Base-by-base conservation (phyloP, 441 rosid genomes). In the Arabidopsis hybrid region DNA sequence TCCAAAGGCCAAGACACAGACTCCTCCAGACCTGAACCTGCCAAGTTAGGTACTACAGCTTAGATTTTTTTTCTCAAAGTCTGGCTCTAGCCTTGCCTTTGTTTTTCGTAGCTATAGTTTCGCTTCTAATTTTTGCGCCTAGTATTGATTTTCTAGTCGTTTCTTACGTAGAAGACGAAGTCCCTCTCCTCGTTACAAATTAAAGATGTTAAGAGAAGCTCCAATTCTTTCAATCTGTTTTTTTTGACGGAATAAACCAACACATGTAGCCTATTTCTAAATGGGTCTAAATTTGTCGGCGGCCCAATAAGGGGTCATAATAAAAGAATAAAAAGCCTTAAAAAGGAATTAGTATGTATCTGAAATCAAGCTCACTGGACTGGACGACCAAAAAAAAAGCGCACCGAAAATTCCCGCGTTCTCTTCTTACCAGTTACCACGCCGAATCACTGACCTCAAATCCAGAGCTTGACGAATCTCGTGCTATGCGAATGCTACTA, bases 51-150 rank as follows among this genome's bases (percentile, higher is more conserved):
- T 42, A 43, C 26, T 34, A 39, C 8, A 38, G 67, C 46, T 50
- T 74, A 26, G 89, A 21, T 21, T 81, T 61, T 55, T 31, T 17
- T 39, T 42, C 38, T 53, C 69, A 62, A 32, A 32, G 36, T 17
- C 46, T 35, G 57, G 63, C 71, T 56, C 51, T 65, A 56, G 66
- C 12, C 26, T 47, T 38, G 36, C 32, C 43, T 73, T 73, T 43
- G n/a, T 39, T 53, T 53, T 8, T 32, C 40, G 38, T 67, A 57
- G 43, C 59, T 45, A 31, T 26, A 53, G 36, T 32, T 3, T 34
- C 21, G 4, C 34, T 59, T 74, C 62, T 66, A 39, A 11, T 55
- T 73, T 65, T 49, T 73, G 56, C 60, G 29, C 14, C 40, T 64
- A 34, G 58, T n/a, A 45, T 56, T 21, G 6, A 4, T 13, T 59